Percentiles rank a stretch among this genome's conserved stretches.
These are phyloP conservation scores for Cryoendolithus antarcticus DNA, from an alignment of 2,329 filamentous ascomycete genomes.

Conservation along the genomic window DNA sequence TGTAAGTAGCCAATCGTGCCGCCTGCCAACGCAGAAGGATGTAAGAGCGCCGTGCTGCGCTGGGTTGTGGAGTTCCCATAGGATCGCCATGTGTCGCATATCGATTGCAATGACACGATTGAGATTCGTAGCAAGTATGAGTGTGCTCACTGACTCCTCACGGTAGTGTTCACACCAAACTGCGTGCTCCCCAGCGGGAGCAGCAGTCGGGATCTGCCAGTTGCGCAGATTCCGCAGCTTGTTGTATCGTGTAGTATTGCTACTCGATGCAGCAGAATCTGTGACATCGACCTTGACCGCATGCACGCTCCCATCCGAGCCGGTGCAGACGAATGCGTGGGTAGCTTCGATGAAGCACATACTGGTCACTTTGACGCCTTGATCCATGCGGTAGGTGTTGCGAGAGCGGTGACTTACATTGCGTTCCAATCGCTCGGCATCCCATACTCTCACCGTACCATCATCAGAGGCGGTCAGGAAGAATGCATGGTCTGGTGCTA, in stretches of 20 bases:
- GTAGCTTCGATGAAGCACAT: constrained; percentile 89
- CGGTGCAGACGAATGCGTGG: constrained; percentile 84
- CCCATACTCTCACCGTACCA: constrained; percentile 85
- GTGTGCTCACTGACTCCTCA: constrained; percentile 64
- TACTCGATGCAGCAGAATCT: constrained; percentile 35
- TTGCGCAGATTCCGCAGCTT: constrained; percentile 66
- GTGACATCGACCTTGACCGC: constrained; percentile 70
- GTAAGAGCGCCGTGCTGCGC: constrained; percentile 85
- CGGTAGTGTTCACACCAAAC: constrained; percentile 91
- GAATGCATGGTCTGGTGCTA: constrained; percentile 83
- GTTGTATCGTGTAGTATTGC: constrained; percentile 55
- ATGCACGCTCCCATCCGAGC: constrained; percentile 78
- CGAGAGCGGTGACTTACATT: constrained; percentile 81
- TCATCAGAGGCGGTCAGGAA: constrained; percentile 92
- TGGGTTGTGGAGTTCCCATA: constrained; percentile 75
- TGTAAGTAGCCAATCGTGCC: constrained; percentile 78
- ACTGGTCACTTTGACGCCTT: constrained; percentile 61
- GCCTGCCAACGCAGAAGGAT: constrained; percentile 77
- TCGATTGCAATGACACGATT: constrained; percentile 78
- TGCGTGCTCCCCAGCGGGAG: constrained; percentile 53
- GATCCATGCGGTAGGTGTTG: constrained; percentile 67
- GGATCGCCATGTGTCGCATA: constrained; percentile 68
- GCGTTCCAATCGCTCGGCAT: constrained; percentile 75
- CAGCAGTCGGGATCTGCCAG: constrained; percentile 52
- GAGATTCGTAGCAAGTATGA: constrained; percentile 75